Evolutionary conservation across 495 filamentous ascomycete genomes (phyloP), one percentile per base, ranked within the genome.

Genomic region (Lasiosphaeria ovina): DNA sequence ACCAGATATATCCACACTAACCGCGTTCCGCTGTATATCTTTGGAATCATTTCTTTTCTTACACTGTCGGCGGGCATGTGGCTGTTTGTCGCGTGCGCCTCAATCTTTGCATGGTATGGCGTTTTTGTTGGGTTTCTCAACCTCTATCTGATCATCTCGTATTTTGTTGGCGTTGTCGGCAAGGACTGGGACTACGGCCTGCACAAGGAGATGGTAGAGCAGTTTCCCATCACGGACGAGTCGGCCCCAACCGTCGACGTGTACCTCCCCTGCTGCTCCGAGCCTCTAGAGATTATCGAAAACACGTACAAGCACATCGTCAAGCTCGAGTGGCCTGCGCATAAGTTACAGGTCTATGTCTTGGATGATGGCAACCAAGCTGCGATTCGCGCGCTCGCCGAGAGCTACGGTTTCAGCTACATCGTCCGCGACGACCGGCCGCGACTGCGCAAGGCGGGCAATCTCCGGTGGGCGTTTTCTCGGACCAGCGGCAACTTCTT

Each of bases 111-210:
- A n/a, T 72, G 69, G 69, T 72, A 72, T 58, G 69, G 69, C 47
- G 63, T 70, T 35, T 72, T 72, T 40, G 69, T 72, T 48, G 61
- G 57, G 50, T 72, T 72, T 60, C 69, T 72, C 61, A 72, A 72
- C 63, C 50, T 72, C 63, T 72, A 72, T 49, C 65, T 72, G 40
- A 55, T 69, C 54, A 72, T 72, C 60, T 72, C 69, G 34, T 72
- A 72, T 51, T 58, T 70, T 35, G 69, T 72, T 42, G 69, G 69
- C 38, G 55, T 72, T 49, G 38, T 72, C 38, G 69, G 69, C 44
- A 48, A 50, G 12, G 69, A 72, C 61, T 72, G 69, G 69, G 67
- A 72, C 60, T 72, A 63, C 47, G 47, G 50, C 3, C 51, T 56
- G 0, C 69, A 72, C 55, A 47, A 54, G 51, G 35, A 58, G 0